A percentile compares a stretch with the other conserved stretches of the same genome.
These are phyloP conservation scores for Rossbeevera mucosa DNA, from an alignment of 768 basidiomycete species.

Conservation along the genomic window DNA sequence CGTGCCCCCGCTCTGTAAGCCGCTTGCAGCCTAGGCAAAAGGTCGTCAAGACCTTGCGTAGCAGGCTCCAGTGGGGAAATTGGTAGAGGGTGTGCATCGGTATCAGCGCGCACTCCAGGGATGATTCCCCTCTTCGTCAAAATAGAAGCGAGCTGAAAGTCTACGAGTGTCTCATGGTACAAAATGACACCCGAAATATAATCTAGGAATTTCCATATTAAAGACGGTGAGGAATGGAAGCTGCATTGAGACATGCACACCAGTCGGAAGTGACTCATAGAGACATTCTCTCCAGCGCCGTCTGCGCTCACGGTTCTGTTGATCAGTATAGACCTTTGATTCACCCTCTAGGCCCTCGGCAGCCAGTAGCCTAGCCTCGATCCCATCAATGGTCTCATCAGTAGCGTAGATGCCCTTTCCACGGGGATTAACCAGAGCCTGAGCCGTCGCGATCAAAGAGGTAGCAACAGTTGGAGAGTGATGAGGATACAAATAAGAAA, in stretches of 20 bases:
- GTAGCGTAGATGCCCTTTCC: constrained; percentile 54
- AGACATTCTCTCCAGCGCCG: constrained; percentile 42
- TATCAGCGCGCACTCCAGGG: constrained; percentile 48
- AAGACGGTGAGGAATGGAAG: neutral
- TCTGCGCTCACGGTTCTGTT: constrained; percentile 37
- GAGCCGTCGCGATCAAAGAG: constrained; percentile 41
- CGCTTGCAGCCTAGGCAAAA: constrained; percentile 39
- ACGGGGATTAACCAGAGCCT: constrained; percentile 41
- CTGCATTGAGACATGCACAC: constrained; percentile 21
- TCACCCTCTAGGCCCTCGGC: constrained; percentile 26
- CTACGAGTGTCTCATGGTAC: constrained; percentile 44
- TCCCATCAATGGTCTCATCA: constrained; percentile 45
- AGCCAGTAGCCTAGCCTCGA: constrained; percentile 37
- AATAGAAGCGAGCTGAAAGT: constrained; percentile 45
- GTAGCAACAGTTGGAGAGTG: constrained; percentile 39
- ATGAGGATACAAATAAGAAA: constrained; percentile 36
- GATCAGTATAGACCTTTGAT: constrained; percentile 28
- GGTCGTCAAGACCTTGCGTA: constrained; percentile 47
- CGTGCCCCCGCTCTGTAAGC: constrained; percentile 43
- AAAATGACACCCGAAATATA: constrained; percentile 51
- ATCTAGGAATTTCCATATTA: constrained; percentile 26
- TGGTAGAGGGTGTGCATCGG: constrained; percentile 43
- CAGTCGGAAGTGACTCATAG: constrained; percentile 39
- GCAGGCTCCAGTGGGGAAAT: constrained; percentile 42
- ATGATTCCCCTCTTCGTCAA: constrained; percentile 44